Conservation (phyloP, 768 basidiomycete species). For the Baorangia bicolor region DNA sequence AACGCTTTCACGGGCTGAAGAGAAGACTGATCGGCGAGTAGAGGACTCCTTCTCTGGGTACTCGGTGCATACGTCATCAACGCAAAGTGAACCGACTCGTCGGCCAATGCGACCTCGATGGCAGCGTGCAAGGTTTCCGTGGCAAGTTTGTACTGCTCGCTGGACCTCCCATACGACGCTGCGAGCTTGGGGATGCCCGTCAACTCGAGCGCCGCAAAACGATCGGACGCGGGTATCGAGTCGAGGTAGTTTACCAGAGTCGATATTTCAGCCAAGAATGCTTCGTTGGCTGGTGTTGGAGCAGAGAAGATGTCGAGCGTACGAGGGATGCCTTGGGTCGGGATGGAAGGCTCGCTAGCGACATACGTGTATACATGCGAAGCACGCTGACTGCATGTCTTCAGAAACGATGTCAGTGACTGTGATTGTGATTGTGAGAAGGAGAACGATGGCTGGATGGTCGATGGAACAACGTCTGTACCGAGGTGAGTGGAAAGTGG, state of each 20-base stretch:
- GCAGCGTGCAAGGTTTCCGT: constrained; percentile 45
- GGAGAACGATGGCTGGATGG: constrained; percentile 49
- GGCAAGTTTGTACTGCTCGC: constrained; percentile 54
- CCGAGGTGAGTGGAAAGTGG: not conserved
- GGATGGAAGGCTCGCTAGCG: constrained; percentile 38
- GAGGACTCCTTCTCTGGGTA: constrained; percentile 37
- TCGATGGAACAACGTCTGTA: constrained; percentile 58
- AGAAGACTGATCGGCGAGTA: constrained; percentile 45
- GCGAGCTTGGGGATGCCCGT: constrained; percentile 50
- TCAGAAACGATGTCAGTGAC: constrained; percentile 49
- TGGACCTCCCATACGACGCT: constrained; percentile 44
- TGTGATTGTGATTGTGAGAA: constrained; percentile 32
- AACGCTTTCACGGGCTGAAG: constrained; percentile 57
- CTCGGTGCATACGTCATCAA: constrained; percentile 49
- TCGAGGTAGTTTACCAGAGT: constrained; percentile 55
- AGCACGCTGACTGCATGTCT: constrained; percentile 60
- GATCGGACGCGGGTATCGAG: constrained; percentile 29
- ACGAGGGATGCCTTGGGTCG: constrained; percentile 31
- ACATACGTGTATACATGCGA: constrained; percentile 55
- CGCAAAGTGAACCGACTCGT: constrained; percentile 45
- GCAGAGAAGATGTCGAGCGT: constrained; percentile 43
- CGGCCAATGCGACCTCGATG: constrained; percentile 43
- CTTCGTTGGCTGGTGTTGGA: constrained; percentile 38
- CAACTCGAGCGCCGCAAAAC: constrained; percentile 66
- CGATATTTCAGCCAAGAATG: constrained; percentile 42